Evolutionary conservation across 2,329 filamentous ascomycete genomes (phyloP), one percentile per base, ranked within the genome.

Genomic region (Pseudocercospora ulei): DNA sequence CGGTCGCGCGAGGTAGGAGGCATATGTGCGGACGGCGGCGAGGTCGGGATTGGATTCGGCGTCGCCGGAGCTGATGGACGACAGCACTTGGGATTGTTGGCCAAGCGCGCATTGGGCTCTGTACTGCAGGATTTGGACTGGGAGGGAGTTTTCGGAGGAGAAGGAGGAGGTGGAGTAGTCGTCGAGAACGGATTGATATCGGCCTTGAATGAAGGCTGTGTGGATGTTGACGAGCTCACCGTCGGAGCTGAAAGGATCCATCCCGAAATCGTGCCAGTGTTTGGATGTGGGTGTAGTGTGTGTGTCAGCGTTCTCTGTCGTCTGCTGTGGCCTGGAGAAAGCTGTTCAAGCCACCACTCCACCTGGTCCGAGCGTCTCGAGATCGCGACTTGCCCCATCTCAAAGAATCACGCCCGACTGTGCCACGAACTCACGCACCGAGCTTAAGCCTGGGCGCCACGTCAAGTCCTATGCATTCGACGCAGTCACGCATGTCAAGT

Each of bases 61-160:
- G 50, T 73, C 74, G 43, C 73, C 74, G 59, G 76, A 70, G 30
- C 82, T 71, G 41, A 76, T 63, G 17, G 83, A 76, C 42, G 74
- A 70, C 39, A 85, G 65, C 6, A 90, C 86, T 48, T 80, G 73
- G 47, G 78, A 69, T 46, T 79, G 74, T 58, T 93, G 77, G 38
- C 85, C 84, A 5, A 88, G 73, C 35, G 86, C 86, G 56, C 94
- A 76, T 58, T 80, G 80, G 27, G 88, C 78, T 59, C 90, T 83
- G 48, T 88, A 76, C 59, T 80, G 72, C 39, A 96, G 75, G 28
- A 94, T 67, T 42, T 78, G 78, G 25, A 83, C 82, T 26, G 84
- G 76, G 8, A 86, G 70, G 30, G 71, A 70, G 66, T 95, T 95
- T 55, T 81, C 76, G 48, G 78, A 53, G 28, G 83, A 90, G 57